Evolutionary conservation across 1,139 yeast genomes (phyloP), one percentile per base, ranked within the genome.

Genomic region (Yamadazyma buinensis): DNA sequence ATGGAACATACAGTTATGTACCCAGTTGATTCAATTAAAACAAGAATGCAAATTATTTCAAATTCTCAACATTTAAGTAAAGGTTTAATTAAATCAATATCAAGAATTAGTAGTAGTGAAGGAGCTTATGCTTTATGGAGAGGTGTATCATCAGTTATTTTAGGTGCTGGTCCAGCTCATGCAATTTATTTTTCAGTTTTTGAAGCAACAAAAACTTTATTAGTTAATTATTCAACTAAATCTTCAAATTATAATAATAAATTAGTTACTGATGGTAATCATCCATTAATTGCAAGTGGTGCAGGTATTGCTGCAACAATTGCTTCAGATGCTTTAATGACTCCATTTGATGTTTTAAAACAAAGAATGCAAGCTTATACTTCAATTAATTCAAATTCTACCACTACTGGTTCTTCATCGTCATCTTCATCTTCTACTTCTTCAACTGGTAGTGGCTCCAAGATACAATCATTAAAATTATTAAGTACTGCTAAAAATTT

Each of bases 161-260:
- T 92, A 43, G 99, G 99, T 28, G 97, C 99, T n/a, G 99, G 98
- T 5, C 99, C 99, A 2, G 97, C 98, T 8, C 99, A 92, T 63
- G 98, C 98, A 1, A 85, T 94, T 12, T 94, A 94, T 62, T 92
- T 90, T 60, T 84, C 92, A n/a, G 95, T 95, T 7, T 94, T 90
- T 61, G 99, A 92, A 61, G 74, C 81, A 31, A 75, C 92, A 40
- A 90, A 90, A 57, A 78, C 84, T 20, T 54, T 61, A 55, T 37
- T 70, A 71, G 61, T 76, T 53, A 65, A 67, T 46, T 55, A 54
- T 23, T 52, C 67, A 34, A 10, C 55, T 51, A 30, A 48, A 64
- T 28, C 15, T 15, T n/a, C 35, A 2, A 26, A 31, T 12, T 25
- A 24, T 18, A 30, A 34, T 10, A 61, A 50, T 28, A 64, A 57